Evolutionary conservation across 208 protist species (phyloP), one percentile per base, ranked within the genome.

Genomic region (Porcisia hertigi): DNA sequence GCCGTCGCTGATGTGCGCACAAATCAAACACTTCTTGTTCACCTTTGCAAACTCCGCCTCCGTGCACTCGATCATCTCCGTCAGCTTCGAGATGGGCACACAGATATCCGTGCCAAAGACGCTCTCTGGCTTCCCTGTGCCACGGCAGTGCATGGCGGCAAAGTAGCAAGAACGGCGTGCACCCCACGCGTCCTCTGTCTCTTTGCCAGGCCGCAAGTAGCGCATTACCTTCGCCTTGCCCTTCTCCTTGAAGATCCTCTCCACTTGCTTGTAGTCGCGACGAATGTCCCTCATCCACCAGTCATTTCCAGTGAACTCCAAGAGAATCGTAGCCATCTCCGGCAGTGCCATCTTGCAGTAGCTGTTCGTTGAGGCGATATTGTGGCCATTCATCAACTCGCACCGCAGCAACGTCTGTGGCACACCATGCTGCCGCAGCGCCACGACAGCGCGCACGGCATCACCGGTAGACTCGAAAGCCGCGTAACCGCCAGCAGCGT

Each of bases 1-100:
- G 36, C 94, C 95, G 77, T 98, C 93, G 66, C 87, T 92, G 55
- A 96, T 94, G 84, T 98, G 96, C 34, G 90, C 92, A 64, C 93
- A 88, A 3, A 97, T 73, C 47, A 86, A 79, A 34, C 86, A 84
- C 0, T 81, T 43, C 36, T 80, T 63, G 9, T 75, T 76, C 1
- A 65, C 71, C 49, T 86, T 69, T 12, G 52, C 62, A 41, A 97
- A 88, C 55, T 95, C 88, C 39, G 82, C 72, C 73, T 97, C 91
- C 7, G 90, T 98, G 55, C 83, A 86, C 43, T 81, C 73, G 53
- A 98, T 85, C 11, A 90, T 86, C 65, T 92, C 76, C 36, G 93
- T 78, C 58, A 98, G 81, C 43, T 84, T 74, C 39, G 86, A 87
- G 34, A 98, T 67, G 18, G 96, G 96, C 9, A 98, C 96, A 65